Conservation (phyloP, 75 land plant species). For the Chamaecyparis obtusa region DNA sequence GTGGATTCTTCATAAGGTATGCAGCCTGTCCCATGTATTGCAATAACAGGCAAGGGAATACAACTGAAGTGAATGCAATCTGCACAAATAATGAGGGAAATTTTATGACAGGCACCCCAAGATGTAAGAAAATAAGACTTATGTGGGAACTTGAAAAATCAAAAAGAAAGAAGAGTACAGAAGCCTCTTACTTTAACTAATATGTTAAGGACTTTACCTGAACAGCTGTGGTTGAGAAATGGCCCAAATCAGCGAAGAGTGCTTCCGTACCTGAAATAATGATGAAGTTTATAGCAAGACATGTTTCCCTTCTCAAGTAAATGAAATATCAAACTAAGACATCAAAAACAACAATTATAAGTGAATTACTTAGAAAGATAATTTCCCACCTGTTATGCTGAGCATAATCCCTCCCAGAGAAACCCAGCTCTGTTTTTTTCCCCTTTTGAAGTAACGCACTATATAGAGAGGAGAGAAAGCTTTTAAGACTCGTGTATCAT, state of each 20-base stretch:
- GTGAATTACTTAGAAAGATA: constrained; percentile 4
- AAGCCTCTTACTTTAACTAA: not conserved
- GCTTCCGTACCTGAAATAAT: constrained; percentile 72
- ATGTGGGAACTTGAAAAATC: not conserved
- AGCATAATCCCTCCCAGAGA: constrained; percentile 95
- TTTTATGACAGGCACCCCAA: not conserved
- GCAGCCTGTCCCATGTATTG: constrained; percentile 79
- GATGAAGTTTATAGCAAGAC: constrained; percentile 4
- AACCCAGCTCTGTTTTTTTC: constrained; percentile 58
- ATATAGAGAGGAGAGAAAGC: constrained; percentile 75
- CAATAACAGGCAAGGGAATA: constrained; percentile 78
- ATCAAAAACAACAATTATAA: not conserved
- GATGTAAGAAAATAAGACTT: not conserved
- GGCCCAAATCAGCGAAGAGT: constrained; percentile 72
- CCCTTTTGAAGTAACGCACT: constrained; percentile 48
- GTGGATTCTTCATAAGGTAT: constrained; percentile 15
- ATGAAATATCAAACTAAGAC: not conserved
- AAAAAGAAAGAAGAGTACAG: not conserved
- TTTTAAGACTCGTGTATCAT: constrained; percentile 57
- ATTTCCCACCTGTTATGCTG: constrained; percentile 70
- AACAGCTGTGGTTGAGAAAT: constrained; percentile 50
- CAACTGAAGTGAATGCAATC: constrained; percentile 69
- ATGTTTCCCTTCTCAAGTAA: not conserved
- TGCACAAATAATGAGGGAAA: constrained; percentile 31
- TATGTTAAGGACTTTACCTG: constrained; percentile 6